Evolutionary conservation across 768 basidiomycete species (phyloP), one percentile per base, ranked within the genome.

Genomic region (Lentinula aciculospora): DNA sequence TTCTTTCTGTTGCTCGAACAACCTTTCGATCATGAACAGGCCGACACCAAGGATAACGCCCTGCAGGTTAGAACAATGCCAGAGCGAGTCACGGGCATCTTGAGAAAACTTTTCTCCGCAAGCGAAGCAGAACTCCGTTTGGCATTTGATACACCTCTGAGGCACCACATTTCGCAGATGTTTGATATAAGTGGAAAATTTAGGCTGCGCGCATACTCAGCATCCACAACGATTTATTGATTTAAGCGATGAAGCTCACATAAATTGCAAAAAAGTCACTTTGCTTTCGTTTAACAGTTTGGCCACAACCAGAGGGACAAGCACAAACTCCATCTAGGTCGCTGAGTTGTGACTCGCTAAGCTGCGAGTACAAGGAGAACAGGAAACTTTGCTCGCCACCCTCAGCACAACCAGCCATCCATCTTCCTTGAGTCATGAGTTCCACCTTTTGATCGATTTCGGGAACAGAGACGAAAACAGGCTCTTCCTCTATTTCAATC

Each of bases 341-440:
- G 31, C 32, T 37, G 29, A 47, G 46, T 47, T 47, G 46, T 31
- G 46, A 47, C 21, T 81, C 79, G 63, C 78, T 81, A 53, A 95
- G 77, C 62, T 88, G 80, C 47, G 85, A 81, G 69, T 94, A 95
- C 29, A 94, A 80, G 61, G 85, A 81, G 72, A 97, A 97, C 53
- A 97, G 75, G 72, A 89, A 89, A 58, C 83, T 84, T 67, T 97
- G 94, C 69, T 97, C 94, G 65, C 87, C 85, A 53, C 90, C 92
- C 69, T 96, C 94, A 0, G 94, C 94, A 71, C 94, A 97, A 19
- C 94, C 94, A 68, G 90, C 92, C 94, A 97, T 97, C 93, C 93
- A 97, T 67, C 94, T 86, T 27, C 91, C 92, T 70, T 92, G 89
- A 21, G 86, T 86, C 81, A 96, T 84, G 39, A 94, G 72, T 62